Conservation (phyloP, 129 eudicot species). For the Calendula officinalis region DNA sequence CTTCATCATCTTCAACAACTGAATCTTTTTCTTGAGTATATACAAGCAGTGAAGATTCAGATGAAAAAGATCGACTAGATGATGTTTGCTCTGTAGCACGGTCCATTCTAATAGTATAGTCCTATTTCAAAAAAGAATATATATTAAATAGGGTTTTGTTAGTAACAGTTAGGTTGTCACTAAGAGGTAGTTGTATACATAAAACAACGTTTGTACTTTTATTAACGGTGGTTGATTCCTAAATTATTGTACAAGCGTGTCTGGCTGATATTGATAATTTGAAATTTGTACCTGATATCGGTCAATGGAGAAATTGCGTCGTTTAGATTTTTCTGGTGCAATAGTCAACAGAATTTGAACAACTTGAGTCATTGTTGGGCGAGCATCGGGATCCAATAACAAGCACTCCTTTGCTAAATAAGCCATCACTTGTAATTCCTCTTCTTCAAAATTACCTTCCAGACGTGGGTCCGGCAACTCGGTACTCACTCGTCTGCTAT, state of each 20-base stretch:
- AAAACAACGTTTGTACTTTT: too few relatives aligned
- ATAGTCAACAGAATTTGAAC: slow-evolving; percentile 89
- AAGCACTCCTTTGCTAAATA: slow-evolving; percentile 94
- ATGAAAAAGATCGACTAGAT: slow-evolving; percentile 36
- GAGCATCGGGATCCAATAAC: slow-evolving; percentile 85
- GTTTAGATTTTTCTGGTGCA: slow-evolving; percentile 56
- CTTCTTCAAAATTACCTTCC: slow-evolving; percentile 63
- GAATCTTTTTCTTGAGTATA: not conserved
- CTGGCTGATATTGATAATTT: too few relatives aligned
- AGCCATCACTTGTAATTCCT: slow-evolving; percentile 92
- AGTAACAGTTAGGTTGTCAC: too few relatives aligned
- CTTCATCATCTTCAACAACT: slow-evolving; percentile 39
- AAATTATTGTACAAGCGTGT: too few relatives aligned
- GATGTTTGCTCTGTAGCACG: slow-evolving; percentile 39
- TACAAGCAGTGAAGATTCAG: slow-evolving; percentile 27
- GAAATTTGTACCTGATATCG: slow-evolving; percentile 47
- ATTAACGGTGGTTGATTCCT: too few relatives aligned
- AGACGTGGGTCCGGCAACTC: slow-evolving; percentile 83
- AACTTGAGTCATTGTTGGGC: slow-evolving; percentile 92
- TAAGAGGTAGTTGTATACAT: too few relatives aligned
- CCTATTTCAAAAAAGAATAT: too few relatives aligned
- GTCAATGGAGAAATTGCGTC: slow-evolving; percentile 54
- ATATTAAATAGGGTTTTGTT: too few relatives aligned
- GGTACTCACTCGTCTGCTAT: slow-evolving; percentile 64
- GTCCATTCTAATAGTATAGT: slow-evolving; percentile 36